Percentiles rank a stretch among this genome's conserved stretches.
phyloP scores from a whole-genome alignment of 495 filamentous ascomycete species.

The Cudoniella acicularis region DNA sequence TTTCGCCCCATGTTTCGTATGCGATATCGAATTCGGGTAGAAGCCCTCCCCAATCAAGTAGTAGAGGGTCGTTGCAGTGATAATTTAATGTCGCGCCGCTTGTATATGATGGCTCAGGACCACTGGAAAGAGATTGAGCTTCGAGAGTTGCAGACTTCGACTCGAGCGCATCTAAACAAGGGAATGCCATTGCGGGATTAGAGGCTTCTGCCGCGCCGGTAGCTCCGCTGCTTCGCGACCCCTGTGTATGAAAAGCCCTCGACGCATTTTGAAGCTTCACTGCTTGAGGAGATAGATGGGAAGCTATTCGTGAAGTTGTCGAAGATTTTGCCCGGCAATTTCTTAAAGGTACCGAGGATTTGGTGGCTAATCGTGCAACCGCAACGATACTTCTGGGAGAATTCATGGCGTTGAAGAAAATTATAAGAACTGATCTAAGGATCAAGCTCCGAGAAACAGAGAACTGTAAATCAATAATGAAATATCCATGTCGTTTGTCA shows the following conservation, averaged over 20 bases:
- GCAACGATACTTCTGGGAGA: slow-evolving; percentile 14
- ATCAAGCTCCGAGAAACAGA: neutral
- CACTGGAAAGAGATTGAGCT: slow-evolving; percentile 64
- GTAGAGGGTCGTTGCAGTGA: slow-evolving; percentile 66
- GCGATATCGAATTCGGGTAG: slow-evolving; percentile 83
- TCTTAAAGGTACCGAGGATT: neutral
- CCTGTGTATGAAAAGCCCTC: slow-evolving; percentile 3
- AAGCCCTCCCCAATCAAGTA: slow-evolving; percentile 91
- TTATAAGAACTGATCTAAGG: neutral
- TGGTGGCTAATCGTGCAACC: slow-evolving; percentile 12
- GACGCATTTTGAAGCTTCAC: slow-evolving; percentile 1
- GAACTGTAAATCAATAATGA: neutral
- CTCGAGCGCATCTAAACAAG: slow-evolving; percentile 91
- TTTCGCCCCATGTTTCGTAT: slow-evolving; percentile 87
- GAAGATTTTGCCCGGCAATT: slow-evolving; percentile 8
- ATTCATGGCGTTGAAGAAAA: slow-evolving; percentile 14
- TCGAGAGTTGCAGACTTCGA: slow-evolving; percentile 75
- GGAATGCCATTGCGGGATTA: slow-evolving; percentile 91
- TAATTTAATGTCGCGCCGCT: slow-evolving; percentile 75
- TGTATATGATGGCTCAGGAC: slow-evolving; percentile 93
- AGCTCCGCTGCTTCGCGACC: neutral
- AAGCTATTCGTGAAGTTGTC: neutral
- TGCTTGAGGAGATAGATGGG: neutral
- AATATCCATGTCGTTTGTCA: slow-evolving; percentile 6
- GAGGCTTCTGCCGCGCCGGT: slow-evolving; percentile 43